Percentiles rank a stretch among this genome's conserved stretches.
These are phyloP conservation scores for Magnusiomyces magnusii DNA, from an alignment of 1,139 yeast species.

Conservation along the genomic window DNA sequence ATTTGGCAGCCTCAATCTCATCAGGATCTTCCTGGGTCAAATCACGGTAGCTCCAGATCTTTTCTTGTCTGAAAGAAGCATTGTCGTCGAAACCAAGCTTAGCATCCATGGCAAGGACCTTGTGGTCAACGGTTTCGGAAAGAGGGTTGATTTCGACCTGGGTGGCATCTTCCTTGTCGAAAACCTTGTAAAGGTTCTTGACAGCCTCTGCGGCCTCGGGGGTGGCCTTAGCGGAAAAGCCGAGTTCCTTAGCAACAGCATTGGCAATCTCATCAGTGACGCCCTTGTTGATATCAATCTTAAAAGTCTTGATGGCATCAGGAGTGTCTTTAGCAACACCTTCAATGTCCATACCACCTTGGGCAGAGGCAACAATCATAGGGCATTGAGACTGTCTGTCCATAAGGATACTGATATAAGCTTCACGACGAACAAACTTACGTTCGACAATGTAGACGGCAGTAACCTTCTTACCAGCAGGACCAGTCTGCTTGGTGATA, in stretches of 20 bases:
- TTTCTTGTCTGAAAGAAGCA: constrained; percentile 91
- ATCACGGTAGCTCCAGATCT: constrained; percentile 96
- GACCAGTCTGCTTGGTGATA: constrained; percentile 97
- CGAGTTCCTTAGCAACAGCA: constrained; percentile 70
- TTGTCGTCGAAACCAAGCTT: constrained; percentile 97
- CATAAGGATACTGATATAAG: constrained; percentile 89
- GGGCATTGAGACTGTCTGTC: constrained; percentile 91
- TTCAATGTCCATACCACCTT: constrained; percentile 99
- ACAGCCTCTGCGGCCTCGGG: constrained; percentile 85
- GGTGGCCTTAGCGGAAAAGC: constrained; percentile 70
- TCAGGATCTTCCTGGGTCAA: constrained; percentile 96
- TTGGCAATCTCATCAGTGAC: constrained; percentile 72
- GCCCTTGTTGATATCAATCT: constrained; percentile 69
- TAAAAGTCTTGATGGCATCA: constrained; percentile 83
- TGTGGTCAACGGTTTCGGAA: constrained; percentile 84
- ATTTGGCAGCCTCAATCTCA: constrained; percentile 86
- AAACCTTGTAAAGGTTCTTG: constrained; percentile 80
- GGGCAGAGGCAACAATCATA: constrained; percentile 89
- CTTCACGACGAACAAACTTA: constrained; percentile 89
- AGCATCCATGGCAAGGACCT: constrained; percentile 98
- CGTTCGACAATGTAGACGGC: constrained; percentile 96
- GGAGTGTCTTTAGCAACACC: constrained; percentile 95
- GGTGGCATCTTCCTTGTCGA: constrained; percentile 87
- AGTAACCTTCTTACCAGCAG: constrained; percentile 93
- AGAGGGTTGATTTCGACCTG: constrained; percentile 98